Evolutionary conservation across 805 yeast species (phyloP), one percentile per base, ranked within the genome.

Genomic region (Naumovozyma baii): DNA sequence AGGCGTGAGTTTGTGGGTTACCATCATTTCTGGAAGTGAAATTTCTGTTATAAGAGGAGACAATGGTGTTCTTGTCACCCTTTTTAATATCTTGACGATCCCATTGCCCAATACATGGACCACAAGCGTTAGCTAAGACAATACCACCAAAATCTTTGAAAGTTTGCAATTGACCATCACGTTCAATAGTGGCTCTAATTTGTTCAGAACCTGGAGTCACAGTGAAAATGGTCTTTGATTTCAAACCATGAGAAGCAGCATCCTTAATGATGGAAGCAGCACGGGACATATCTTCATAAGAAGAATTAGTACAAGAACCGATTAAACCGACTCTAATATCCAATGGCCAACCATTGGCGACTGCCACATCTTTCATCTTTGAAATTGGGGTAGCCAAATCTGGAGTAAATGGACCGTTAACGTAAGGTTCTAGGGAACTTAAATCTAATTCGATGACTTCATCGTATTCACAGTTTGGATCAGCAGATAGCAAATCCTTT

Each of bases 41-140:
- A 72, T 90, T 90, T 76, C 97, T 84, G 83, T 90, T 90, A 80
- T 84, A 90, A 46, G 96, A 86, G 32, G 96, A 84, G 58, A 90
- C 90, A 67, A 90, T 90, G 56, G 96, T 90, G 76, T 90, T 90
- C 70, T 85, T 83, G 67, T 84, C 95, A 63, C 88, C 92, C 74
- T 84, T 86, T 73, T 84, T 79, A 65, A 85, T 78, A 64, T 84
- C 88, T 59, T 74, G 83, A 69, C 97, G 83, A 66, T 88, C 96
- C 97, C 97, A 90, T 74, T 90, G 96, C 60, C 97, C 97, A 62
- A 88, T 88, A 76, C 97, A 88, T 62, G 97, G 97, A 60, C 97
- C 97, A 74, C 97, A 90, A 43, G 97, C 97, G 63, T 90, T 90
- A 46, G 97, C 96, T 61, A 90, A 72, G 40, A 90, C 96, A 45